Evolutionary conservation across 768 basidiomycete species (phyloP).

Genomic region (Pilatotrama ljubarskyi): DNA sequence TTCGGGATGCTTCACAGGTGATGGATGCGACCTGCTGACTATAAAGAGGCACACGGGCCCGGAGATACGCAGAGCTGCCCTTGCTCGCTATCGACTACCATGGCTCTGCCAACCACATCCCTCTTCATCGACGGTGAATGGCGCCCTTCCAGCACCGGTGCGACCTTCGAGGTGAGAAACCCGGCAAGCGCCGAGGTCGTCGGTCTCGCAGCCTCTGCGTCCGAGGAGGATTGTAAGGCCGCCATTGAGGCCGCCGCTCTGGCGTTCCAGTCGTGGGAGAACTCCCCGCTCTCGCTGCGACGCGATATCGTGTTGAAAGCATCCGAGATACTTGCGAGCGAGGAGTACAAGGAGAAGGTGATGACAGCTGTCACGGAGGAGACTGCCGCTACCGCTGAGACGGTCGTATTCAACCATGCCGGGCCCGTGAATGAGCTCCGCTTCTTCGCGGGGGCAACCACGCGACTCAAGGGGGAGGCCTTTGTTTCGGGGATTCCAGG

Average conservation of each 20-base stretch:
- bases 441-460: constrained; percentile 32
- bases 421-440: constrained; percentile 19
- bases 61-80: background rate
- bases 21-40: too few species aligned
- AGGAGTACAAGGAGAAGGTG: constrained; percentile 42
- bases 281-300: constrained; percentile 35
- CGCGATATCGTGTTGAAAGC: constrained; percentile 51
- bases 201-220: constrained; percentile 47
- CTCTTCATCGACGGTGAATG: constrained; percentile 45
- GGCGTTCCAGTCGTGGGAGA: constrained; percentile 52
- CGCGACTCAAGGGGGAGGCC: constrained; percentile 44
- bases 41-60: too few species aligned
- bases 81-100: background rate
- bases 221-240: constrained; percentile 26
- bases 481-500: constrained; percentile 47
- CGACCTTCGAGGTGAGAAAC: constrained; percentile 49
- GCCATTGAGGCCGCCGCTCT: constrained; percentile 47
- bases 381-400: constrained; percentile 35
- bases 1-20: too few species aligned
- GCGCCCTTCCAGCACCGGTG: constrained; percentile 36
- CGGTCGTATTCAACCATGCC: constrained; percentile 29
- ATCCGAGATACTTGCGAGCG: constrained; percentile 45
- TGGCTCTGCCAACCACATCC: constrained; percentile 24
- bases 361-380: constrained; percentile 38
- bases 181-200: constrained; percentile 44